Base-by-base conservation (phyloP, 768 basidiomycete species). In the Suillus hirtellus region DNA sequence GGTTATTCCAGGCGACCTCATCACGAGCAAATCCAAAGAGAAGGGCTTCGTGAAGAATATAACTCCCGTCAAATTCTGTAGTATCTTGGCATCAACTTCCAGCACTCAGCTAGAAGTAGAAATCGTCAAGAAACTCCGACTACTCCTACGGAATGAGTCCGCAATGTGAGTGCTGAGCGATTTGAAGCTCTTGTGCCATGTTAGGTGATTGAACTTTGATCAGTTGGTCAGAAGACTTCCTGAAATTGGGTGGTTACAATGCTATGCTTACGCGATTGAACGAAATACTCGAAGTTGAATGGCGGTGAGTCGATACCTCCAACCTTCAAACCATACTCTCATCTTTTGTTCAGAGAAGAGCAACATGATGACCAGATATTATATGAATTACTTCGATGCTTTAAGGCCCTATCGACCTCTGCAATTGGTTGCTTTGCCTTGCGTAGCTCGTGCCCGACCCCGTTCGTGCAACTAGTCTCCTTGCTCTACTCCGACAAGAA, bases 401-500 rank as follows among this genome's bases (percentile, higher is more conserved):
- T 99, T 76, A 97, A 97, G 76, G 97, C 92, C 0, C 82, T 99
- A 3, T 89, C 93, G 0, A 96, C 96, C 0, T 95, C 93, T 9
- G 83, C 89, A 54, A 89, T 92, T 42, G 96, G 96, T 15, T 95
- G 92, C 71, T 87, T 88, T 60, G 95, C 97, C 5, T 84, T 99
- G 12, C 89, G 95, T n/a, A 89, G 87, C 69, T 90, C 89, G 37
- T 90, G 90, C 63, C 95, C 96, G 1, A 87, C 89, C 0, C 97
- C 96, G 1, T 98, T 94, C 73, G 81, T 83, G 4, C 91, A 96
- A 65, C 81, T 99, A 35, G 82, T 96, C 19, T 79, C 87, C 10
- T 83, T 99, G 17, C 81, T 99, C 2, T 99, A 93, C 75, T 96
- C 95, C 4, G 96, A 99, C 80, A 99, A 99, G 81, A 97, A 96